A percentile compares a stretch with the other conserved stretches of the same genome.
phyloP scores from a whole-genome alignment of 2,329 filamentous ascomycete species.

The Tolypocladium ovalisporum region DNA sequence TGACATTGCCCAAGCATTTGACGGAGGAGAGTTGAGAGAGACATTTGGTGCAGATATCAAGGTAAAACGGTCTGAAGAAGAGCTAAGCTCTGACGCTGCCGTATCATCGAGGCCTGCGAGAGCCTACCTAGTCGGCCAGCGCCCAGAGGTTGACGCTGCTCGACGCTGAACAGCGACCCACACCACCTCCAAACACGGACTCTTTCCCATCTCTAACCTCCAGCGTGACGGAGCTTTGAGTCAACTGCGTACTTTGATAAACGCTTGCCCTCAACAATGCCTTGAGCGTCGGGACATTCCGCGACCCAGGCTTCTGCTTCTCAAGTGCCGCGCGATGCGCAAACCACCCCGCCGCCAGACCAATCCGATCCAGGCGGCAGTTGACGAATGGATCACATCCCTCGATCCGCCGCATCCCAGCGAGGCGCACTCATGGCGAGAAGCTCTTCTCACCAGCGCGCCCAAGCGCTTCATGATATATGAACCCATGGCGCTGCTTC shows the following conservation, averaged over 20 bases:
- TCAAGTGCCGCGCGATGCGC: conserved; percentile 10
- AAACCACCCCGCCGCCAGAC: conserved; percentile 10
- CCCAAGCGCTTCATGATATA: conserved; percentile 52
- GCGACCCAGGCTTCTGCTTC: background rate
- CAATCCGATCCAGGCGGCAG: conserved; percentile 21
- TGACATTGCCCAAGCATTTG: too few relatives aligned
- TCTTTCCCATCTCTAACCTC: background rate
- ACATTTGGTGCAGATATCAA: too few relatives aligned
- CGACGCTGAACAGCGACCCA: background rate
- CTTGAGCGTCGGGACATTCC: background rate
- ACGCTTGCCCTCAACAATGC: background rate
- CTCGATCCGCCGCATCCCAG: background rate
- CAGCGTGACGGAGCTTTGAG: background rate
- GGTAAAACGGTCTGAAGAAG: background rate
- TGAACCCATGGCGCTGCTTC: conserved; percentile 49
- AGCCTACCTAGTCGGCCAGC: background rate
- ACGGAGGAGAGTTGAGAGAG: too few relatives aligned
- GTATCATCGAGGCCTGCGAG: background rate
- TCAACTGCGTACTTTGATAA: too few relatives aligned
- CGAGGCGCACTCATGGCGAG: conserved; percentile 6
- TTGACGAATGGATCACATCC: conserved; percentile 15
- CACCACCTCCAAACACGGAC: background rate
- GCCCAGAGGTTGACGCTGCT: background rate
- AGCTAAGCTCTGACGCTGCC: background rate
- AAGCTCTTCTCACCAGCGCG: conserved; percentile 25